Evolutionary conservation across 2,329 filamentous ascomycete species (phyloP).

Genomic region (Escovopsis sp.): DNA sequence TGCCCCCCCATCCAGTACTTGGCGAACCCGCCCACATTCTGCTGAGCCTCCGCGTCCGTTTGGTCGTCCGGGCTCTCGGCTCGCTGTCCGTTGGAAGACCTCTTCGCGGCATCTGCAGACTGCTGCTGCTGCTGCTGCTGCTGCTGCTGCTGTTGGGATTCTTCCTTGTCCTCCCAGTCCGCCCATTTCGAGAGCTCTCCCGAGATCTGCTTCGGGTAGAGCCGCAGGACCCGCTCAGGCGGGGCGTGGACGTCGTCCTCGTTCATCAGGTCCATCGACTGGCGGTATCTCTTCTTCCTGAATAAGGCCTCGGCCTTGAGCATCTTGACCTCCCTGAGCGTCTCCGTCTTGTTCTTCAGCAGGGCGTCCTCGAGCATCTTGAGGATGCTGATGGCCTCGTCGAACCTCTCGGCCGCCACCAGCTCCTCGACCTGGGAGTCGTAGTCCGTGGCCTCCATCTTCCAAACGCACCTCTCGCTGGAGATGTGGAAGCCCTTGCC

Average conservation of each 20-base stretch:
- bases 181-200: slow-evolving; percentile 56
- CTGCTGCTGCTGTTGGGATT: slow-evolving; percentile 19
- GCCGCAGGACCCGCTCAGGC: slow-evolving; percentile 69
- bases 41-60: slow-evolving; percentile 20
- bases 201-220: slow-evolving; percentile 75
- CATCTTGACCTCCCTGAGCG: slow-evolving; percentile 76
- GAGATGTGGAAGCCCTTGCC: slow-evolving; percentile 91
- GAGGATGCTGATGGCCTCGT: slow-evolving; percentile 84
- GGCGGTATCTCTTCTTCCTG: slow-evolving; percentile 64
- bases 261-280: slow-evolving; percentile 78
- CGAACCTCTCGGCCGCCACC: slow-evolving; percentile 56
- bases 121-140: slow-evolving; percentile 17
- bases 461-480: slow-evolving; percentile 85
- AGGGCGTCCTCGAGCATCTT: slow-evolving; percentile 86
- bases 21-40: slow-evolving; percentile 32
- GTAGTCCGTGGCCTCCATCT: slow-evolving; percentile 88
- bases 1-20: slow-evolving; percentile 36
- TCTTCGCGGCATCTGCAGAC: slow-evolving; percentile 22
- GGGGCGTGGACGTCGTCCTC: slow-evolving; percentile 75
- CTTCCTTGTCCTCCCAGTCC: slow-evolving; percentile 24
- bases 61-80: slow-evolving; percentile 14
- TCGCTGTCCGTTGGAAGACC: slow-evolving; percentile 15
- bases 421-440: slow-evolving; percentile 78
- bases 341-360: slow-evolving; percentile 65
- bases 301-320: slow-evolving; percentile 81